Evolutionary conservation across 805 yeast species (phyloP).

Genomic region (Candida corydali): DNA sequence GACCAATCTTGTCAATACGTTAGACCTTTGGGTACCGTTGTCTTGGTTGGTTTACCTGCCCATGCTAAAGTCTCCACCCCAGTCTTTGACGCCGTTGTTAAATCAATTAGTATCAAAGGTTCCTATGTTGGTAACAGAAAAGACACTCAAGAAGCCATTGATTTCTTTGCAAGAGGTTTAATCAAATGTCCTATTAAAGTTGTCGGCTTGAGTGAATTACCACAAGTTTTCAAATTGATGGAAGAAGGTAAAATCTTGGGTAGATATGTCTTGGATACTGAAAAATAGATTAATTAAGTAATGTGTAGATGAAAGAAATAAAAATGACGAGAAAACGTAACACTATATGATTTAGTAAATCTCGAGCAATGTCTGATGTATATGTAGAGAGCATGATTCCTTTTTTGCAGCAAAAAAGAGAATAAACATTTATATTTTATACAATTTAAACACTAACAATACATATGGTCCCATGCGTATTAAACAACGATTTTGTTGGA

Average conservation of each 20-base stretch:
- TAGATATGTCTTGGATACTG: constrained; percentile 42
- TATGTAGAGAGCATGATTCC: too few species aligned
- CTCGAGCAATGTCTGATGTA: too few species aligned
- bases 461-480: too few species aligned
- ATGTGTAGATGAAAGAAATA: too few species aligned
- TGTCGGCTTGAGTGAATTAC: constrained; percentile 38
- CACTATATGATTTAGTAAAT: too few species aligned
- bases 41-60: constrained; percentile 44
- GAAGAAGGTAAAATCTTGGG: constrained; percentile 40
- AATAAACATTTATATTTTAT: too few species aligned
- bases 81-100: constrained; percentile 39
- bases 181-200: constrained; percentile 39
- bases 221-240: constrained; percentile 36
- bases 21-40: constrained; percentile 40
- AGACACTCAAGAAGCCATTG: constrained; percentile 42
- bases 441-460: too few species aligned
- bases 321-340: too few species aligned
- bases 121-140: constrained; percentile 47
- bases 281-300: constrained; percentile 19
- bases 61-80: constrained; percentile 39
- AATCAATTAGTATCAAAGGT: constrained; percentile 35
- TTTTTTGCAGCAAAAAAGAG: too few species aligned
- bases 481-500: too few species aligned
- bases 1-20: constrained; percentile 41
- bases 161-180: constrained; percentile 41